Conservation (phyloP, 2,329 filamentous ascomycete genomes). For the Huntiella abstrusa region DNA sequence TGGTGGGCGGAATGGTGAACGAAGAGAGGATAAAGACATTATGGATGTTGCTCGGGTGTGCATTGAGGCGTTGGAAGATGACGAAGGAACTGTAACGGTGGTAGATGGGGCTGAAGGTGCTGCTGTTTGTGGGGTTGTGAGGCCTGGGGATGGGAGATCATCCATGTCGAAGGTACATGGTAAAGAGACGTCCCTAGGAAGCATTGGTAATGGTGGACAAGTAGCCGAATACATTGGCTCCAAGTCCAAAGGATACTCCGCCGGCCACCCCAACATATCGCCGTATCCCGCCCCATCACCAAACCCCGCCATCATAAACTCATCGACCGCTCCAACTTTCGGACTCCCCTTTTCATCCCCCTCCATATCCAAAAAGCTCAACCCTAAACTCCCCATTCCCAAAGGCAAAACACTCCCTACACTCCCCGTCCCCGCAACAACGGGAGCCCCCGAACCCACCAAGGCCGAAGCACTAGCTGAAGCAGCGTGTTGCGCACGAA, state of each 20-base stretch:
- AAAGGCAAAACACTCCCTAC: no score
- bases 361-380: constrained; percentile 20
- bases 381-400: no score
- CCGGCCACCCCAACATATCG: constrained; percentile 25
- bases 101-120: constrained; percentile 15
- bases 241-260: constrained; percentile 25
- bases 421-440: no score
- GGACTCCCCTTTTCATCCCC: constrained; percentile 10
- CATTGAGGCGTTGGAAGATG: constrained; percentile 23
- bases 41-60: constrained; percentile 30
- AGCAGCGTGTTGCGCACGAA: constrained; percentile 23
- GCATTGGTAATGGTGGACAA: constrained; percentile 15
- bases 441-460: constrained; percentile 3
- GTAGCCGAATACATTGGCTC: constrained; percentile 20
- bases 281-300: constrained; percentile 21
- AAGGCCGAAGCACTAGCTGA: constrained; percentile 8
- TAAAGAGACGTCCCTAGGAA: constrained; percentile 19
- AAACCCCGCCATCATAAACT: constrained; percentile 24
- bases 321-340: constrained; percentile 18
- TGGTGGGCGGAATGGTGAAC: no score
- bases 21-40: constrained; percentile 17
- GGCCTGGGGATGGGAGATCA: constrained; percentile 17
- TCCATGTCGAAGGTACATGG: constrained; percentile 22
- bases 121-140: no score
- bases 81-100: constrained; percentile 21